Conservation (phyloP, 495 filamentous ascomycete genomes). For the Hypoxylon crocopeplum region DNA sequence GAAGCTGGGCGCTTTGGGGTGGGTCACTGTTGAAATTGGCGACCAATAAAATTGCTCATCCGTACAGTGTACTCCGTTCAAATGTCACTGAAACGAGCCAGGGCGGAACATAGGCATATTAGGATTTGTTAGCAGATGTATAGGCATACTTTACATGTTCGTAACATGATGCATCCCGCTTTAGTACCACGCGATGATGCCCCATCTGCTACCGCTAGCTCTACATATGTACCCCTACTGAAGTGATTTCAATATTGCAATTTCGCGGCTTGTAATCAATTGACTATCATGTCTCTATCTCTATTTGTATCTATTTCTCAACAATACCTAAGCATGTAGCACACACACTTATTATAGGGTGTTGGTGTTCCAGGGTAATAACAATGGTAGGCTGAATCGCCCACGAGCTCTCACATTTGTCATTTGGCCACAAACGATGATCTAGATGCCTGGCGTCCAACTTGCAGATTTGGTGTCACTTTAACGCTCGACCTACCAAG, state of each 20-base stretch:
- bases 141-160: not conserved
- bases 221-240: not conserved
- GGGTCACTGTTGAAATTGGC: not conserved
- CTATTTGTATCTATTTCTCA: no score
- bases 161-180: conserved; percentile 26
- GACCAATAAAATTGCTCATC: conserved; percentile 18
- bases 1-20: conserved; percentile 14
- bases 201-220: conserved; percentile 1
- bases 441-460: conserved; percentile 11
- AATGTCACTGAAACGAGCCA: conserved; percentile 21
- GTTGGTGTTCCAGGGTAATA: no score
- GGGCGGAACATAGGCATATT: conserved; percentile 12
- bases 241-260: conserved; percentile 16
- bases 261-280: conserved; percentile 16
- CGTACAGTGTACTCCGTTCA: conserved; percentile 20
- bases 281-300: conserved; percentile 3
- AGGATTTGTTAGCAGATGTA: conserved; percentile 22
- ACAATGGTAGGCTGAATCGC: no score
- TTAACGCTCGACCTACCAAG: conserved; percentile 19
- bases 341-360: no score
- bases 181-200: conserved; percentile 9
- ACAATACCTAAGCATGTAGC: no score
- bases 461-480: conserved; percentile 28
- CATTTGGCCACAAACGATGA: conserved; percentile 3
- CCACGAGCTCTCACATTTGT: no score